Evolutionary conservation across 257 asterid genomes (phyloP).

Genomic region (Solanum chilense): DNA sequence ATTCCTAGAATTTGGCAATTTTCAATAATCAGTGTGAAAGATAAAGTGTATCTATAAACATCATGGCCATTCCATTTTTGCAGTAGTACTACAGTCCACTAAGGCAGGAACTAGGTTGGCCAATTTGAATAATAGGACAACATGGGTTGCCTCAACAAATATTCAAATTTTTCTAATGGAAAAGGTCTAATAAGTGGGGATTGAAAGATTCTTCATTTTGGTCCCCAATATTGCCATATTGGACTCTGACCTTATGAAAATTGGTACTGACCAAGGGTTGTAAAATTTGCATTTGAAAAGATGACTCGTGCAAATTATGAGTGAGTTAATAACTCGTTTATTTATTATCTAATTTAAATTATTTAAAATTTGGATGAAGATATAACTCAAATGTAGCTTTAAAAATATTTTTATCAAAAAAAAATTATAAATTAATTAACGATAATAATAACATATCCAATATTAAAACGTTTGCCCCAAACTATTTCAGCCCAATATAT

Average conservation of each 20-base stretch:
- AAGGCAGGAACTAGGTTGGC: neutral
- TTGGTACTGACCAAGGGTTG: neutral
- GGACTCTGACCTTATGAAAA: neutral
- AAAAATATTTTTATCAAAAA: no score
- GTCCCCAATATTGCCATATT: neutral
- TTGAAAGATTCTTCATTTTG: neutral
- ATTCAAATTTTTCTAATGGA: neutral
- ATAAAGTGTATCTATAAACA: neutral
- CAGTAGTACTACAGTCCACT: neutral
- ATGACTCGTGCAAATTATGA: neutral
- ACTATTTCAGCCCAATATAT: neutral
- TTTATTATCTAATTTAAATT: neutral
- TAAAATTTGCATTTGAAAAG: neutral
- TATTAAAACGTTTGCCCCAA: neutral
- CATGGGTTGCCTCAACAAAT: neutral
- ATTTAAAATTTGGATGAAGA: neutral
- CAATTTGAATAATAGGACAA: neutral
- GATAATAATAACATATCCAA: no score
- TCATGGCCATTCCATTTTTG: neutral
- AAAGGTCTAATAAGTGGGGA: neutral
- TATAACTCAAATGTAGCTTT: neutral
- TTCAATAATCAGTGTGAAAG: neutral
- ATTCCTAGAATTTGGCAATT: neutral
- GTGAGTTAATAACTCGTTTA: neutral
- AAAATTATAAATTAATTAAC: no score